phyloP scores from a whole-genome alignment of 257 asterid species.

The Solanum medicagineum region DNA sequence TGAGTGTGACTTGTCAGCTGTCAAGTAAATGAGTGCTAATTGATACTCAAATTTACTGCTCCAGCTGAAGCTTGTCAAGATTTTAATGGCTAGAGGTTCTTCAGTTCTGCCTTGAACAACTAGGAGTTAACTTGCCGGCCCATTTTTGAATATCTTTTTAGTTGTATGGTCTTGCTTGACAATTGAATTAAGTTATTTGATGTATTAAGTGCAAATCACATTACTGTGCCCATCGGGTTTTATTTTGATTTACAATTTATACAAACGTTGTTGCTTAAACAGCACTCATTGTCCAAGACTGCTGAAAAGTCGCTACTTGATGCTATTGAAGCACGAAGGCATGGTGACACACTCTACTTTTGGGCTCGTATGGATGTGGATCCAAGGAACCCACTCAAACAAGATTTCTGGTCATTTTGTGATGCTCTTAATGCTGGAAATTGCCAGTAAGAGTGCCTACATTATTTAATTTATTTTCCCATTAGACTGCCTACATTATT shows the following conservation, averaged over 20 bases:
- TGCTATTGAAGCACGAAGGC: slow-evolving; percentile 53
- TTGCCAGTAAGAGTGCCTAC: slow-evolving; percentile 56
- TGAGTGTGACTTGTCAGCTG: background rate
- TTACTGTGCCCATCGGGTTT: background rate
- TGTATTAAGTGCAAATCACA: background rate
- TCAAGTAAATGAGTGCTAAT: background rate
- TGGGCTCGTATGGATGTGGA: slow-evolving; percentile 79
- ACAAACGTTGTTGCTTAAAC: slow-evolving; percentile 6
- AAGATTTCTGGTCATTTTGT: slow-evolving; percentile 95
- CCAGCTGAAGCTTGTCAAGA: background rate
- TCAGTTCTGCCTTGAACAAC: background rate
- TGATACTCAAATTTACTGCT: background rate
- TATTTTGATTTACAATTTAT: background rate
- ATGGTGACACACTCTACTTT: slow-evolving; percentile 79
- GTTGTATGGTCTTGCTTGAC: background rate
- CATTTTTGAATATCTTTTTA: background rate
- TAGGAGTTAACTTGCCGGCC: background rate
- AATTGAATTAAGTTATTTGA: background rate
- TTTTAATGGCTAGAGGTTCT: background rate
- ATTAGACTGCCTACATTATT: background rate
- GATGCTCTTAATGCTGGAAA: slow-evolving; percentile 89
- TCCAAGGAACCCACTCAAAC: slow-evolving; percentile 40
- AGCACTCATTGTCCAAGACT: slow-evolving; percentile 63
- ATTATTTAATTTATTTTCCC: background rate
- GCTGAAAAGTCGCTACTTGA: slow-evolving; percentile 68